Percentiles rank a stretch among this genome's conserved stretches.
These are phyloP conservation scores for Gaultheria prostrata DNA, from an alignment of 148 eudicot genomes.

Conservation along the genomic window DNA sequence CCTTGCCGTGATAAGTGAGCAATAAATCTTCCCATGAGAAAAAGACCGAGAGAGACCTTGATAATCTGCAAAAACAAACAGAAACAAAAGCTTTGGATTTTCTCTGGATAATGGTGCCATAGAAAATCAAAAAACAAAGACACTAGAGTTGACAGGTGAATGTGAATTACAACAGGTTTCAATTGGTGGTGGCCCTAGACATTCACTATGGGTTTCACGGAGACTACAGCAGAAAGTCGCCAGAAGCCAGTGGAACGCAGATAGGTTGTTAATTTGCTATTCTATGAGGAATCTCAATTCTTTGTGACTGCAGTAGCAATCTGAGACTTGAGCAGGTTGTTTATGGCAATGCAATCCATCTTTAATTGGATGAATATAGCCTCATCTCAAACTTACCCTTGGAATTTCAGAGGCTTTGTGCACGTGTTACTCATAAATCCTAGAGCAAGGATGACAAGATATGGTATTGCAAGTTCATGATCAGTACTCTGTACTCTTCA, in stretches of 20 bases:
- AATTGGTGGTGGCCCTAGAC: not conserved
- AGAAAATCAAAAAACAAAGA: slow-evolving; percentile 12
- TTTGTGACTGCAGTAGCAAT: not conserved
- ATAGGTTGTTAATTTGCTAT: not conserved
- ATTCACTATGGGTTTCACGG: not conserved
- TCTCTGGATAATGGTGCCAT: not conserved
- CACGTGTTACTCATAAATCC: not conserved
- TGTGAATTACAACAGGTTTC: not conserved
- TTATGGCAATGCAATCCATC: not conserved
- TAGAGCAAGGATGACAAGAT: not conserved
- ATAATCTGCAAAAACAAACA: slow-evolving; percentile 56
- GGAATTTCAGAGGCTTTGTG: not conserved
- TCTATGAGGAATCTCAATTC: not conserved
- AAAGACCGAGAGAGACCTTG: slow-evolving; percentile 88
- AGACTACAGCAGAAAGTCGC: not conserved
- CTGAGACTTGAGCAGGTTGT: not conserved
- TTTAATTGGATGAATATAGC: not conserved
- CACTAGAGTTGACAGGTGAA: not conserved
- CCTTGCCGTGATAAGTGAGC: slow-evolving; percentile 85
- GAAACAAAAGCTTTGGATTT: slow-evolving; percentile 3
- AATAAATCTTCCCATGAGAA: slow-evolving; percentile 78
- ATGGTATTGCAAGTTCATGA: not conserved
- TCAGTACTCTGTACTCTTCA: not conserved
- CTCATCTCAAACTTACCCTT: not conserved
- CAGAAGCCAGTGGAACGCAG: not conserved